These are phyloP conservation scores for Penicillium fimorum DNA, from an alignment of 495 filamentous ascomycete species.

Conservation along the genomic window DNA sequence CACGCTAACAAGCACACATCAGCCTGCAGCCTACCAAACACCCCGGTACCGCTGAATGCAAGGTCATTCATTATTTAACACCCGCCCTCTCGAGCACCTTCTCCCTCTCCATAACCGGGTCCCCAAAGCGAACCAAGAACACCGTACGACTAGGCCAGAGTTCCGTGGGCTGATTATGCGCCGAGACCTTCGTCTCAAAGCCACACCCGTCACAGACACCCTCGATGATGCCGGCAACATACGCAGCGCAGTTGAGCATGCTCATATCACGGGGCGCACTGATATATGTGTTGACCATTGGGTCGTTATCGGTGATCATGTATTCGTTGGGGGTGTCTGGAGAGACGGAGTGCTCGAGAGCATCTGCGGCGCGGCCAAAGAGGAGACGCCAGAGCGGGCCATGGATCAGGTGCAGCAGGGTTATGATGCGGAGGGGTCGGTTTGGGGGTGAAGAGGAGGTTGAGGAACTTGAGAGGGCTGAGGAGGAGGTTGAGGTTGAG, in stretches of 20 bases:
- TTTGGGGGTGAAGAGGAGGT: conserved; percentile 62
- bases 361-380: conserved; percentile 84
- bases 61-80: conserved; percentile 36
- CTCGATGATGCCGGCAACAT: conserved; percentile 92
- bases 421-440: conserved; percentile 82
- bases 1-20: neutral
- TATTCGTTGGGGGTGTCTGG: conserved; percentile 84
- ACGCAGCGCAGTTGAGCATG: conserved; percentile 94
- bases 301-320: conserved; percentile 98
- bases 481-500: conserved; percentile 61
- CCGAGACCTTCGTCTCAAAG: conserved; percentile 84
- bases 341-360: conserved; percentile 83
- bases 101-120: conserved; percentile 88
- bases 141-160: conserved; percentile 96
- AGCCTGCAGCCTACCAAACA: neutral
- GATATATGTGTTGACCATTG: conserved; percentile 89
- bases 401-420: conserved; percentile 92
- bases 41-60: neutral
- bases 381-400: conserved; percentile 87
- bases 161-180: conserved; percentile 78
- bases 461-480: conserved; percentile 77
- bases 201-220: conserved; percentile 90
- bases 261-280: conserved; percentile 91
- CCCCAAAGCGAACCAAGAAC: conserved; percentile 87
- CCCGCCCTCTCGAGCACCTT: conserved; percentile 57